Conservation (phyloP, 208 protist species). For the Leishmania tarentolae region DNA sequence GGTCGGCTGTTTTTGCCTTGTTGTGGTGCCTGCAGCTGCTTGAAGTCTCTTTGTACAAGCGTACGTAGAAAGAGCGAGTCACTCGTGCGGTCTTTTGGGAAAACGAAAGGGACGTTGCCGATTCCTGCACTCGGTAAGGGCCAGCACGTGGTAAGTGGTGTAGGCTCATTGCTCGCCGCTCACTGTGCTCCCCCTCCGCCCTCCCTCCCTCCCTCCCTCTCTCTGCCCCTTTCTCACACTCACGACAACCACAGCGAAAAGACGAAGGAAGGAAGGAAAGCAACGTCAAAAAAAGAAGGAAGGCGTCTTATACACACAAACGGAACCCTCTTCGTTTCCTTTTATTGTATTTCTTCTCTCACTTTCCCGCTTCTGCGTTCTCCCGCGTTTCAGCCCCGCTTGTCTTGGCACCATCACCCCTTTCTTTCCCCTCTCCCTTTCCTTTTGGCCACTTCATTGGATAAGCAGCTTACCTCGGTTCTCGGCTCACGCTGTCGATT, state of each 20-base stretch:
- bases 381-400: not conserved
- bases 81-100: not conserved
- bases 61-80: not conserved
- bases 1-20: not conserved
- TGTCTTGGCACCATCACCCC: not conserved
- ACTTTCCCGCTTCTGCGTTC: not conserved
- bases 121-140: not conserved
- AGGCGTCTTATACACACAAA: slow-evolving; percentile 2
- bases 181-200: not conserved
- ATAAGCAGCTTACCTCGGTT: not conserved
- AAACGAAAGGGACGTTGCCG: not conserved
- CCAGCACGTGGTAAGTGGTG: not conserved
- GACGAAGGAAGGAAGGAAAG: not conserved
- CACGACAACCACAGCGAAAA: not conserved
- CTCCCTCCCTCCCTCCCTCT: not conserved
- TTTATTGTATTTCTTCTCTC: not conserved
- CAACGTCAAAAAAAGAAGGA: not conserved
- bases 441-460: not conserved
- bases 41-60: not conserved
- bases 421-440: not conserved
- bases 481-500: not conserved
- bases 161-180: not conserved
- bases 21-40: not conserved
- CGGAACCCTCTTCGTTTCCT: not conserved
- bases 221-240: not conserved